Evolutionary conservation across 2,329 filamentous ascomycete genomes (phyloP).

Genomic region (Harringtonia lauricola): DNA sequence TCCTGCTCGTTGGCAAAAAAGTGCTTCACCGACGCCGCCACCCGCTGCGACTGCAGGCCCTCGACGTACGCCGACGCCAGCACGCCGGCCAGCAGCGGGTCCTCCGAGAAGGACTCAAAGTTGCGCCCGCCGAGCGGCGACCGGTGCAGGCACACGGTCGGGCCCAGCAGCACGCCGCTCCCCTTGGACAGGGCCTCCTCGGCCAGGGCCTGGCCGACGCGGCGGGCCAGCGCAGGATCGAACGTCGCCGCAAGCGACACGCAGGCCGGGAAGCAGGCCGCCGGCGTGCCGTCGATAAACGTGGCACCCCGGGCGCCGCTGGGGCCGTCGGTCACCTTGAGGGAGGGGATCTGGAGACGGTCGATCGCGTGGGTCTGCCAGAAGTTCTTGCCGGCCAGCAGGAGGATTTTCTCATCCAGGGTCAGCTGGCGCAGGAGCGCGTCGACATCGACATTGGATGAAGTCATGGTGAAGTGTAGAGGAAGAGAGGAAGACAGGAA

Average conservation of each 20-base stretch:
- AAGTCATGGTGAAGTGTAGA: not conserved
- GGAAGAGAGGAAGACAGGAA: not conserved
- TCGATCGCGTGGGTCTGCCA: slow-evolving; percentile 21
- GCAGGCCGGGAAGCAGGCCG: slow-evolving; percentile 31
- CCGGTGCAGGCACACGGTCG: slow-evolving; percentile 32
- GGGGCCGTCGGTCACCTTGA: slow-evolving; percentile 22
- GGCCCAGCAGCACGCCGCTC: slow-evolving; percentile 56
- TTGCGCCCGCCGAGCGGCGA: slow-evolving; percentile 26
- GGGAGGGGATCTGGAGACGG: slow-evolving; percentile 17
- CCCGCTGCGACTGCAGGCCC: slow-evolving; percentile 21
- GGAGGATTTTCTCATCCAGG: not conserved
- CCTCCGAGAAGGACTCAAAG: slow-evolving; percentile 27
- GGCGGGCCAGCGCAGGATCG: slow-evolving; percentile 41
- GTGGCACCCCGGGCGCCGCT: slow-evolving; percentile 21
- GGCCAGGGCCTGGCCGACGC: slow-evolving; percentile 51
- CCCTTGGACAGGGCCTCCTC: slow-evolving; percentile 56
- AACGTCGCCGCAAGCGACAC: slow-evolving; percentile 50
- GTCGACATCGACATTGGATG: not conserved
- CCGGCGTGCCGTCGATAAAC: slow-evolving; percentile 26
- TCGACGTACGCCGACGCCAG: slow-evolving; percentile 22
- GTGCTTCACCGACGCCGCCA: slow-evolving; percentile 27
- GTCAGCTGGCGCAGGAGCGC: not conserved
- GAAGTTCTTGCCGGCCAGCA: slow-evolving; percentile 15
- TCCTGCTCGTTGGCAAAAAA: slow-evolving; percentile 29
- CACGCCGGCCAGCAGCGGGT: slow-evolving; percentile 26